Evolutionary conservation across 306 rosid species (phyloP).

Genomic region (Biancaea sappan): DNA sequence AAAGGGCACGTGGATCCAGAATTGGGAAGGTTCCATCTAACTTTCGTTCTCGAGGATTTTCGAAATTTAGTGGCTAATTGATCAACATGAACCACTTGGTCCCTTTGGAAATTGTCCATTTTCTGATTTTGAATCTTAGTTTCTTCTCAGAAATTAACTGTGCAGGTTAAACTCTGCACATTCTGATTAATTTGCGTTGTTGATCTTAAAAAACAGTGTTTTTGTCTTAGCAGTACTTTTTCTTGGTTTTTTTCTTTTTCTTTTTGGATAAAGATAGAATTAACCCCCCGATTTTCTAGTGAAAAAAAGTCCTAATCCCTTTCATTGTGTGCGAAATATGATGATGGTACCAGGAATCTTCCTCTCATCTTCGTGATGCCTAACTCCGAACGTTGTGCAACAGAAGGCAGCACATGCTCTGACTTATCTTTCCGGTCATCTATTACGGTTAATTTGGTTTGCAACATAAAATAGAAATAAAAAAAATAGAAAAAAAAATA

Average conservation of each 20-base stretch:
- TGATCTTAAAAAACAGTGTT: too few relatives aligned
- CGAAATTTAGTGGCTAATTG: not conserved
- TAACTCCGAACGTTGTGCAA: too few relatives aligned
- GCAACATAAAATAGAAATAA: too few relatives aligned
- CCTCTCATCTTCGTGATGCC: not conserved
- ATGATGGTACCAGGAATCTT: not conserved
- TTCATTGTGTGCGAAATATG: not conserved
- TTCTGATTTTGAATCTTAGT: not conserved
- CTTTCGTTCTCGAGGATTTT: not conserved
- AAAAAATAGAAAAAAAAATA: too few relatives aligned
- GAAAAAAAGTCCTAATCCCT: not conserved
- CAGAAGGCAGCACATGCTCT: too few relatives aligned
- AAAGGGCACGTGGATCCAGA: not conserved
- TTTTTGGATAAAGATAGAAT: too few relatives aligned
- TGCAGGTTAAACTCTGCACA: not conserved
- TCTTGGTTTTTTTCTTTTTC: too few relatives aligned
- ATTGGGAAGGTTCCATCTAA: conserved; percentile 2
- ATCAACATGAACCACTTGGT: not conserved
- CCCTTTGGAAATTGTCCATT: not conserved
- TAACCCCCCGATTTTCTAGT: not conserved
- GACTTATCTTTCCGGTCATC: too few relatives aligned
- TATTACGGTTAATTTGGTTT: too few relatives aligned
- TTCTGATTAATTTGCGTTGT: not conserved
- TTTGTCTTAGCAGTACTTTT: too few relatives aligned
- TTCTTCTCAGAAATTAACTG: not conserved